Conservation (phyloP, 257 asterid species). For the Solanum clarkiae region DNA sequence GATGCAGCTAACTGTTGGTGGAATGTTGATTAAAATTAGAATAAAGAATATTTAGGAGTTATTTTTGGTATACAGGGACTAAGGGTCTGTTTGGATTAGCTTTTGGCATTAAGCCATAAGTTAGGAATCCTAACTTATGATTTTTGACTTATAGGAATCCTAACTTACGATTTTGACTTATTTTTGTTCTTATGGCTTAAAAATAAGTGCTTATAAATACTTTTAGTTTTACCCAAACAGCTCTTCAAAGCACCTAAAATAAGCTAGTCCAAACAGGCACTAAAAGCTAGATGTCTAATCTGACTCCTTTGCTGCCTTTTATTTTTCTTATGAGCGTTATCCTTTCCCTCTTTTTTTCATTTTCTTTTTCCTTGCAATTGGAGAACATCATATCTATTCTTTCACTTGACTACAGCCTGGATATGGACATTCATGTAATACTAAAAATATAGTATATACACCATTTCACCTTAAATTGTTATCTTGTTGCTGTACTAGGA, state of each 20-base stretch:
- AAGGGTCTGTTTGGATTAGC: no score
- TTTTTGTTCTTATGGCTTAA: no score
- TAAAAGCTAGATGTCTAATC: neutral
- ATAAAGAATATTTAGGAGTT: neutral
- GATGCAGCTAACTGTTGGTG: neutral
- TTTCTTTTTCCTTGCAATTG: neutral
- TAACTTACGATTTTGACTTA: no score
- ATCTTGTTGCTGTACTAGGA: conserved; percentile 34
- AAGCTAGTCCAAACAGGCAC: no score
- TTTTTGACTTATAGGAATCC: no score
- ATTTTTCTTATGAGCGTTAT: neutral
- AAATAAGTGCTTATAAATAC: no score
- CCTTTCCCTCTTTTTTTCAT: neutral
- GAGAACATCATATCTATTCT: neutral
- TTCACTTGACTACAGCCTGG: neutral
- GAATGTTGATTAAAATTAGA: neutral
- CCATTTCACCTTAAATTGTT: neutral
- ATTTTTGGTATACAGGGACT: neutral
- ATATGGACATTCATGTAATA: neutral
- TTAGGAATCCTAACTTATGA: no score
- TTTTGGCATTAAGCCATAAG: no score
- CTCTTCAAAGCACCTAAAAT: no score
- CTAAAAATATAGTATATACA: neutral
- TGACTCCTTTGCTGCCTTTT: neutral
- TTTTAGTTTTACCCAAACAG: no score